Percentiles rank a stretch among this genome's conserved stretches.
These are phyloP conservation scores for Comarum palustre DNA, from an alignment of 306 rosid genomes.

Conservation along the genomic window DNA sequence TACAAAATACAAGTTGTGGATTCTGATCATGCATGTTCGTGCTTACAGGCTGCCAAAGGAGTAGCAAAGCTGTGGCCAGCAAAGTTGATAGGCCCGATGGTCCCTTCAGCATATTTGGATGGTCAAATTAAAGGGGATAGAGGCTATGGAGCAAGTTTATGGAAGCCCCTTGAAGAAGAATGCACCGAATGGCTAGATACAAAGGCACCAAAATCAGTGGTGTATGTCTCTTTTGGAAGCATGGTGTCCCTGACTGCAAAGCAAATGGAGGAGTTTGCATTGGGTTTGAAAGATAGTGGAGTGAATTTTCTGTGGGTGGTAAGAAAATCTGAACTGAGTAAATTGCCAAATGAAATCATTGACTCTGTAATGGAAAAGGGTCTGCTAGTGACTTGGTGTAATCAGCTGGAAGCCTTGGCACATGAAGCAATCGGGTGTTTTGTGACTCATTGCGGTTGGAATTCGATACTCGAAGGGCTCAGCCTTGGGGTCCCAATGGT, in stretches of 20 bases:
- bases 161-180: constrained; percentile 22
- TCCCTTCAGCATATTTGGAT: constrained; percentile 49
- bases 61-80: constrained; percentile 32
- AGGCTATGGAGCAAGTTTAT: constrained; percentile 36
- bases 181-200: constrained; percentile 37
- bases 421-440: constrained; percentile 52
- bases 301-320: constrained; percentile 39
- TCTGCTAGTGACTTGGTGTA: constrained; percentile 44
- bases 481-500: constrained; percentile 64
- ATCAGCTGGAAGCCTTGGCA: constrained; percentile 55
- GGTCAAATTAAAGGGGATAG: constrained; percentile 29
- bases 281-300: constrained; percentile 33
- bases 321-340: constrained; percentile 23
- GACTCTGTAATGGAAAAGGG: constrained; percentile 39
- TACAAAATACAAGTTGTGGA: too few relatives aligned
- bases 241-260: constrained; percentile 24
- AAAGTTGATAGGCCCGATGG: constrained; percentile 39
- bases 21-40: too few relatives aligned
- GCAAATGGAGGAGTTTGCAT: constrained; percentile 37
- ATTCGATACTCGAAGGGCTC: constrained; percentile 61
- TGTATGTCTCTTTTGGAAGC: constrained; percentile 50
- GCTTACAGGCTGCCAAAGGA: constrained; percentile 14
- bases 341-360: constrained; percentile 33
- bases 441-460: constrained; percentile 70
- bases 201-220: constrained; percentile 29